Base-by-base conservation (phyloP, 75 land plant genomes). In the Selaginella moellendorffii region DNA sequence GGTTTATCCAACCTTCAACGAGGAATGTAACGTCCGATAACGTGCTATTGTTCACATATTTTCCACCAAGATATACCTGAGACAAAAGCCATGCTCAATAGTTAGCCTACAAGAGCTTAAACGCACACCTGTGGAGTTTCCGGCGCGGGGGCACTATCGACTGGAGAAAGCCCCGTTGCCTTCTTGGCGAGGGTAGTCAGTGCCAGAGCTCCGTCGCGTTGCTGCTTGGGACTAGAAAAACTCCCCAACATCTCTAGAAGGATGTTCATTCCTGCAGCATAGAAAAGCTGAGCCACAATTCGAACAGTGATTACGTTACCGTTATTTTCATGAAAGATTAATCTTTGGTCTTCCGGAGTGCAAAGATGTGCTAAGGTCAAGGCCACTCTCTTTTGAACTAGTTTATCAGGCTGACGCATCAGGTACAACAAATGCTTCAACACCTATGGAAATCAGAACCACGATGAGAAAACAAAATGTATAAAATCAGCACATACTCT, bases 281-380 rank as follows among this genome's bases (percentile, higher is more conserved):
- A 70, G 2, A 36, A 52, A 19, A 14, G n/a, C n/a, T n/a, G n/a
- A n/a, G n/a, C n/a, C n/a, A n/a, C n/a, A n/a, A n/a, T n/a, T n/a
- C n/a, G n/a, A n/a, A n/a, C n/a, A n/a, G n/a, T n/a, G n/a, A n/a
- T n/a, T n/a, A 20, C 2, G 25, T 9, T 63, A 86, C 99, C 99
- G 76, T 86, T 86, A 62, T 83, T 80, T 31, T 89, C 86, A 67
- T 86, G 74, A 65, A 95, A 95, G 24, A 95, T 81, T 52, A 65
- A 75, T 29, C 76, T 77, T 36, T 72, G 85, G 52, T 95, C 85
- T 73, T 81, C 85, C 66, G 81, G 83, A 20, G 83, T 70, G 76
- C 91, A 89, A 22, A 95, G 78, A 68, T 95, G 96, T 61, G 99
- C 90, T 73, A 95, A 85, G 42, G 96, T 81, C 69, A 87, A 68